A percentile compares a stretch with the other conserved stretches of the same genome.
Conservation (phyloP, 2,329 filamentous ascomycete species). For the Ilyonectria destructans region DNA sequence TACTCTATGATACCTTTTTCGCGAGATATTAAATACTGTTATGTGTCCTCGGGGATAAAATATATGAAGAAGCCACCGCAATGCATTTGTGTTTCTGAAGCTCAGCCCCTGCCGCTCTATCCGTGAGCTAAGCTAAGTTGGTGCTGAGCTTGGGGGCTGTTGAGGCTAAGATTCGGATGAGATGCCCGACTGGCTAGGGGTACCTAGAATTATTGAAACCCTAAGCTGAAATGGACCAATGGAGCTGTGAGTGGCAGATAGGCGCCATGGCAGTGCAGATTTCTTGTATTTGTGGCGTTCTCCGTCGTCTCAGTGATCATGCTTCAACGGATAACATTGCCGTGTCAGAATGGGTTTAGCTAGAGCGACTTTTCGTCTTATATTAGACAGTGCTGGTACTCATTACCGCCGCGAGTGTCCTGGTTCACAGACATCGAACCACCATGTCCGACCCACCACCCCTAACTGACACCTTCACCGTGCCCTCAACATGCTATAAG, state of each 20-base stretch:
- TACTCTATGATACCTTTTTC: too few species aligned
- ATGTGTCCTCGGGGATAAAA: too few species aligned
- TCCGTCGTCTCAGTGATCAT: neutral
- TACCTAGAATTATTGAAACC: constrained; percentile 1
- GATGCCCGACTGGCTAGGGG: neutral
- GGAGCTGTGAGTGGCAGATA: neutral
- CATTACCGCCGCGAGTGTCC: neutral
- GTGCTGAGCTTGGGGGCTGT: constrained; percentile 1
- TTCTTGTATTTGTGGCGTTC: constrained; percentile 8
- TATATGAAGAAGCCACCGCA: too few species aligned
- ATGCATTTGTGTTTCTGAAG: too few species aligned
- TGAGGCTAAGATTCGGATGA: neutral
- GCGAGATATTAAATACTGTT: too few species aligned
- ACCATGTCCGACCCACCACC: constrained; percentile 2
- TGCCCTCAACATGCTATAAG: constrained; percentile 7
- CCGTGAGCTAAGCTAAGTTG: constrained; percentile 2
- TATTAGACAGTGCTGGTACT: constrained; percentile 2
- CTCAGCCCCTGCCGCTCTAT: constrained; percentile 6
- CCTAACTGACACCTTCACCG: constrained; percentile 5
- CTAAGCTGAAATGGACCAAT: constrained; percentile 2
- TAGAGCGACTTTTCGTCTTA: neutral
- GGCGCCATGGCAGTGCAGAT: constrained; percentile 2
- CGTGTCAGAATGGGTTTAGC: constrained; percentile 4
- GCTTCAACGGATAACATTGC: constrained; percentile 4
- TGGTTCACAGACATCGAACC: neutral